Evolutionary conservation across 1,139 yeast genomes (phyloP).

Genomic region (Candida pseudoviswanathii): DNA sequence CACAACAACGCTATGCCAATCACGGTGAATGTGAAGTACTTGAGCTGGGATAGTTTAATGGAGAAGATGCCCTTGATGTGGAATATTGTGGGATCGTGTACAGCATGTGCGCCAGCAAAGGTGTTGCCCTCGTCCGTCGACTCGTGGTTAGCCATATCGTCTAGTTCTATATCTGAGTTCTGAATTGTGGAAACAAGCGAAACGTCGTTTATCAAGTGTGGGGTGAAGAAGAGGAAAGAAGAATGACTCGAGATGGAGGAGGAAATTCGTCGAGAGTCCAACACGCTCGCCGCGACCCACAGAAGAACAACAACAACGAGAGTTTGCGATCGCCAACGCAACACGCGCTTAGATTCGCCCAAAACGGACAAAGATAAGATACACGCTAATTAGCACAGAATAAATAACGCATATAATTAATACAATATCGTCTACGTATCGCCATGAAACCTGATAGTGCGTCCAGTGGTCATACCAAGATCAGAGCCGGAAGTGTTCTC

Average conservation of each 20-base stretch:
- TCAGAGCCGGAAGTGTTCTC: not conserved
- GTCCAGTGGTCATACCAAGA: not conserved
- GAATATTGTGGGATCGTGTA: constrained; percentile 32
- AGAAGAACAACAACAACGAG: too few relatives aligned
- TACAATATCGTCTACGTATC: not conserved
- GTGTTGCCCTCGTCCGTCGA: constrained; percentile 13
- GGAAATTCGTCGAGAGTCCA: not conserved
- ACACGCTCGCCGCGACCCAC: too few relatives aligned
- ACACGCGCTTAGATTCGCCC: too few relatives aligned
- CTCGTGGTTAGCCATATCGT: constrained; percentile 12
- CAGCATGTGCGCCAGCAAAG: not conserved
- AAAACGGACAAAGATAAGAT: not conserved
- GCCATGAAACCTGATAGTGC: not conserved
- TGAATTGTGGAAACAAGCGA: not conserved
- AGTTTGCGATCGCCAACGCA: too few relatives aligned
- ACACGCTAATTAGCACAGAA: not conserved
- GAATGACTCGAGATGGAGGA: not conserved
- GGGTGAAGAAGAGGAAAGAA: not conserved
- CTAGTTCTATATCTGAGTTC: constrained; percentile 1
- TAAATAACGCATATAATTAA: not conserved
- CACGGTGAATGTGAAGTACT: constrained; percentile 64
- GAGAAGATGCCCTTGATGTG: constrained; percentile 18
- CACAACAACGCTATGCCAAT: constrained; percentile 81
- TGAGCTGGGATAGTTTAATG: constrained; percentile 39
- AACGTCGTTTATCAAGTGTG: not conserved